Evolutionary conservation across 202 grass and related monocot genomes (phyloP).

Genomic region (Dendrocalamus latiflorus): DNA sequence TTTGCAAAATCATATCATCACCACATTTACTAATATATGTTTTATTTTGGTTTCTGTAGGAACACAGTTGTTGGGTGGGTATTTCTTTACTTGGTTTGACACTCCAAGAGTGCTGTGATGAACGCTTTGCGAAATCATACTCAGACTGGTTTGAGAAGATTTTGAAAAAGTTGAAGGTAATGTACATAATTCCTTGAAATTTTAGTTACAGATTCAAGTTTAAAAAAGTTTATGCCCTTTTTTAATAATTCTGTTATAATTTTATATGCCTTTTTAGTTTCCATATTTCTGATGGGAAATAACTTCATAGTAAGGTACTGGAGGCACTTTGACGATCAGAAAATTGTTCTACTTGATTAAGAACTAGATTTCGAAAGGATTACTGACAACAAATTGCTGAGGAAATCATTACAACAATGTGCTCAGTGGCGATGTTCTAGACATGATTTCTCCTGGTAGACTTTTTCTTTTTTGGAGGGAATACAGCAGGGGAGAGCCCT

Average conservation of each 20-base stretch:
- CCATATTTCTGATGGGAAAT: neutral
- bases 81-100: slow-evolving; percentile 61
- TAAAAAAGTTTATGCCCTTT: neutral
- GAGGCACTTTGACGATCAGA: neutral
- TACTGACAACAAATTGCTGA: neutral
- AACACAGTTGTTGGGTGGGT: slow-evolving; percentile 56
- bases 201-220: neutral
- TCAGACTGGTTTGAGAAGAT: slow-evolving; percentile 60
- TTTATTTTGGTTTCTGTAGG: slow-evolving; percentile 28
- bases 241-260: neutral
- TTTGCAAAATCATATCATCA: slow-evolving; percentile 38
- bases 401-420: neutral
- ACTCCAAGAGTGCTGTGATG: slow-evolving; percentile 43
- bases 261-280: neutral
- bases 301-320: neutral
- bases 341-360: neutral
- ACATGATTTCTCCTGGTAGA: neutral
- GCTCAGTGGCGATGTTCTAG: neutral
- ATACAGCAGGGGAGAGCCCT: too few relatives aligned
- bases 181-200: neutral
- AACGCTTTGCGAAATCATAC: slow-evolving; percentile 38
- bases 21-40: neutral
- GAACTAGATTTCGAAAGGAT: neutral
- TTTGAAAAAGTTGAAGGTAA: slow-evolving; percentile 45
- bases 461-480: neutral